Conservation (phyloP, 108 stramenopile genomes). For the Stephanodiscus minutulus region DNA sequence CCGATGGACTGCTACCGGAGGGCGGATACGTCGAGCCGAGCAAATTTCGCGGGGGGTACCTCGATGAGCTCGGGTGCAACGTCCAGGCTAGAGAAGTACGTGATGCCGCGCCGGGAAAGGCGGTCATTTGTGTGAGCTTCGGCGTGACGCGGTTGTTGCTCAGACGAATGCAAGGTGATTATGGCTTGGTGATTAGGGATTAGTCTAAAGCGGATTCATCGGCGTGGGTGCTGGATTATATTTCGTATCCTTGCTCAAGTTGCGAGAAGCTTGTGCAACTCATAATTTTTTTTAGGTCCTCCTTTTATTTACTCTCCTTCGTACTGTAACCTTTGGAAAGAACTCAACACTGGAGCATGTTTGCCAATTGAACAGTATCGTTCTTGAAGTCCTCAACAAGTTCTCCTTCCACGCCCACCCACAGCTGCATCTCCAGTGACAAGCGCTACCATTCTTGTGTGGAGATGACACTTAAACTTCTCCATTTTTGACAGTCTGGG, state of each 20-base stretch:
- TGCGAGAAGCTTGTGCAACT: neutral
- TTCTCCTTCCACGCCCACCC: too few species aligned
- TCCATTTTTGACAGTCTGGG: too few species aligned
- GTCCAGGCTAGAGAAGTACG: conserved; percentile 70
- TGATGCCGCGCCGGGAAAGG: conserved; percentile 87
- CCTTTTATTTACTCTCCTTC: too few species aligned
- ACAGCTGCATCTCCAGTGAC: too few species aligned
- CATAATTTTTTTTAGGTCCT: too few species aligned
- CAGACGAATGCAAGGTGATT: conserved; percentile 80
- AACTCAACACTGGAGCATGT: too few species aligned
- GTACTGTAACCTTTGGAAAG: too few species aligned
- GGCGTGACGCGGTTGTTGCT: conserved; percentile 64
- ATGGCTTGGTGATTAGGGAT: conserved; percentile 66
- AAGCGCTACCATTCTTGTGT: too few species aligned
- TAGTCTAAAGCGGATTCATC: neutral
- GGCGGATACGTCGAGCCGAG: conserved; percentile 44
- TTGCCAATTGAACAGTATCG: too few species aligned
- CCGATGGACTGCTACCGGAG: conserved; percentile 64
- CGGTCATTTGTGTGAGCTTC: conserved; percentile 86
- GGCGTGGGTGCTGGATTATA: neutral
- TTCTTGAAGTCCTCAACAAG: too few species aligned
- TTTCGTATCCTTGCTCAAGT: neutral
- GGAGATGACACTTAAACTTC: too few species aligned
- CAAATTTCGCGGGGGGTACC: conserved; percentile 57
- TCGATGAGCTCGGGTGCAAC: conserved; percentile 68